Evolutionary conservation across 805 yeast genomes (phyloP).

Genomic region (Wickerhamiella kurtzmanii): DNA sequence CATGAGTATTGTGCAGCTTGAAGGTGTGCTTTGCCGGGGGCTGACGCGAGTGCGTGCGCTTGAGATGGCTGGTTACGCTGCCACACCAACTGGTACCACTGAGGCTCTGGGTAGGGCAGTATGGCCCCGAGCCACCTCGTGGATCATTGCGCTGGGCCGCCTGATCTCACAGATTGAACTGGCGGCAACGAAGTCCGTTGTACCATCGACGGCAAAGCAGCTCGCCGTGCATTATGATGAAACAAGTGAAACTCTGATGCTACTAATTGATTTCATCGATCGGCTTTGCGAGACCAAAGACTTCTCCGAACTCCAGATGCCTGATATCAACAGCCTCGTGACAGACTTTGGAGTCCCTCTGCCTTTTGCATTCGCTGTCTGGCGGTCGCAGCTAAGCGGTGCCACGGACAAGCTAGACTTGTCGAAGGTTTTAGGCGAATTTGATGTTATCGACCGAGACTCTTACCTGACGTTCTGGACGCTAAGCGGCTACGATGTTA

Average conservation of each 20-base stretch:
- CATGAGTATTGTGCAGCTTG: neutral
- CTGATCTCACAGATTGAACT: neutral
- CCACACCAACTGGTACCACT: neutral
- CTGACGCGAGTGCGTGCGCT: neutral
- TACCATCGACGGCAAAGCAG: neutral
- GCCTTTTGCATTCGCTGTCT: neutral
- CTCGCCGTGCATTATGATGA: neutral
- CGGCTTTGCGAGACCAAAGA: neutral
- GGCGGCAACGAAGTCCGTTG: neutral
- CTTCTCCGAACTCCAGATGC: neutral
- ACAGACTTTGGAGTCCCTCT: neutral
- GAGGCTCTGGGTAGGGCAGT: neutral
- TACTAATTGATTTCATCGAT: neutral
- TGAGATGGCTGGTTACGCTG: neutral
- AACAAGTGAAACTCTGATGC: neutral
- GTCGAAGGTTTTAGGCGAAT: neutral
- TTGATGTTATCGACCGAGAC: neutral
- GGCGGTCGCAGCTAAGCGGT: neutral
- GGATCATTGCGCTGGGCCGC: neutral
- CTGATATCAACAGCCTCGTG: neutral
- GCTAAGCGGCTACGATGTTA: neutral
- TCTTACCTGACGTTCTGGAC: neutral
- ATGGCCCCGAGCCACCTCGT: neutral
- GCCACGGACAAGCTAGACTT: neutral
- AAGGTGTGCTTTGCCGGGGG: neutral